These are phyloP conservation scores for Copromyces sp. DNA, from an alignment of 495 filamentous ascomycete genomes.

Conservation along the genomic window DNA sequence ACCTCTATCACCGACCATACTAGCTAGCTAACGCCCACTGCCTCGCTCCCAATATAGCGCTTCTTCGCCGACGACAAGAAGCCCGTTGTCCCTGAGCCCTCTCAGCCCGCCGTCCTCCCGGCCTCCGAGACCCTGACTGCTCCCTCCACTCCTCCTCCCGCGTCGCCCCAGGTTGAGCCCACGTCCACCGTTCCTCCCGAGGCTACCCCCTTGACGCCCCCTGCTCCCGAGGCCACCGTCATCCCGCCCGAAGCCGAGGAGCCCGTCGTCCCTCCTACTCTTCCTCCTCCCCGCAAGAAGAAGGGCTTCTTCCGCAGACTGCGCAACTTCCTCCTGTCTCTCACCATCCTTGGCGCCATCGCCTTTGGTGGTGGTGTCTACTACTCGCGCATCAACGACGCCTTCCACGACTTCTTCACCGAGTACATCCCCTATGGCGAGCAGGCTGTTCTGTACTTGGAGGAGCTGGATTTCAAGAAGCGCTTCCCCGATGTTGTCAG, in stretches of 20 bases:
- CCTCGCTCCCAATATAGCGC: slow-evolving; percentile 30
- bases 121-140: slow-evolving; percentile 45
- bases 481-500: slow-evolving; percentile 69
- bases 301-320: slow-evolving; percentile 62
- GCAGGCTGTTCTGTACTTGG: slow-evolving; percentile 90
- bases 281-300: slow-evolving; percentile 48
- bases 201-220: slow-evolving; percentile 50
- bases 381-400: slow-evolving; percentile 86
- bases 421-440: slow-evolving; percentile 94
- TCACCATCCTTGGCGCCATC: slow-evolving; percentile 61
- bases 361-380: slow-evolving; percentile 83
- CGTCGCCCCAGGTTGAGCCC: slow-evolving; percentile 27
- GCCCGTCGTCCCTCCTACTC: slow-evolving; percentile 31
- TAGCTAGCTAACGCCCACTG: slow-evolving; percentile 1
- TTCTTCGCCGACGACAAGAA: slow-evolving; percentile 49
- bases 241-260: slow-evolving; percentile 27
- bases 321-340: slow-evolving; percentile 54
- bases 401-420: slow-evolving; percentile 99
- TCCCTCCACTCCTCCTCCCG: slow-evolving; percentile 36
- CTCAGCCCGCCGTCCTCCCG: slow-evolving; percentile 45
- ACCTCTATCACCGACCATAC: slow-evolving; percentile 2
- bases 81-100: slow-evolving; percentile 32
- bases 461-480: slow-evolving; percentile 87
- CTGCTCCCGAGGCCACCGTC: slow-evolving; percentile 34
- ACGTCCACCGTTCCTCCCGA: slow-evolving; percentile 48